Percentiles rank a stretch among this genome's conserved stretches.
These are phyloP conservation scores for Pseudogymnoascus sp. DNA, from an alignment of 2,329 filamentous ascomycete genomes.

Conservation along the genomic window DNA sequence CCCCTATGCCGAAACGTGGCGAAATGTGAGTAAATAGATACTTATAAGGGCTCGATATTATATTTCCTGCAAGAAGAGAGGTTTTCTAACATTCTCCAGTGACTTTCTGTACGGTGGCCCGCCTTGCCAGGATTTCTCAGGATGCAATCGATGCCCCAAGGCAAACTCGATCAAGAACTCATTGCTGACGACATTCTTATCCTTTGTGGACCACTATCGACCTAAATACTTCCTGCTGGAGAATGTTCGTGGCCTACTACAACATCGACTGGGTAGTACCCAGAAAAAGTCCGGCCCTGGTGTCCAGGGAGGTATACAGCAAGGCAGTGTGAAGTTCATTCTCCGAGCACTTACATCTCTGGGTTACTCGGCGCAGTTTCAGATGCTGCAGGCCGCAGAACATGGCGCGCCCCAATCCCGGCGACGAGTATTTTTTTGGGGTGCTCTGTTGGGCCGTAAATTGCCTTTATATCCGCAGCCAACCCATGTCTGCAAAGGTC, in stretches of 20 bases:
- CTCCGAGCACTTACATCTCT: slow-evolving; percentile 16
- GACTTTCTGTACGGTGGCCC: slow-evolving; percentile 16
- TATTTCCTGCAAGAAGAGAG: neutral
- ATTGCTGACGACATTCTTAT: slow-evolving; percentile 16
- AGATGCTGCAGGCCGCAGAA: slow-evolving; percentile 14
- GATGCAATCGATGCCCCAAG: slow-evolving; percentile 12
- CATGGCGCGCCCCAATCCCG: slow-evolving; percentile 15
- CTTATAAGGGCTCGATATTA: neutral
- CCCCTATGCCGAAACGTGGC: slow-evolving; percentile 13
- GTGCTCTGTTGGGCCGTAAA: slow-evolving; percentile 9
- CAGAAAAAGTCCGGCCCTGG: slow-evolving; percentile 6
- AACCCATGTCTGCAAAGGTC: neutral
- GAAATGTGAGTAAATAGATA: slow-evolving; percentile 9
- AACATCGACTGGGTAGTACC: slow-evolving; percentile 12
- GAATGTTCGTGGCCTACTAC: slow-evolving; percentile 17
- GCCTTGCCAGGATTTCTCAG: slow-evolving; percentile 17
- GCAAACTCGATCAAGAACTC: slow-evolving; percentile 18
- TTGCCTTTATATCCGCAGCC: slow-evolving; percentile 18
- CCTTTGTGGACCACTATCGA: slow-evolving; percentile 19
- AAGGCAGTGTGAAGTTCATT: slow-evolving; percentile 15
- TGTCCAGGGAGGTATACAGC: slow-evolving; percentile 1
- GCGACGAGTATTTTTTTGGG: slow-evolving; percentile 17
- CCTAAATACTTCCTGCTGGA: slow-evolving; percentile 22
- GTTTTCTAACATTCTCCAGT: neutral
- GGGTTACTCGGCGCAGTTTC: slow-evolving; percentile 19